Conservation (phyloP, 768 basidiomycete species). For the Agrocybe praecox region DNA sequence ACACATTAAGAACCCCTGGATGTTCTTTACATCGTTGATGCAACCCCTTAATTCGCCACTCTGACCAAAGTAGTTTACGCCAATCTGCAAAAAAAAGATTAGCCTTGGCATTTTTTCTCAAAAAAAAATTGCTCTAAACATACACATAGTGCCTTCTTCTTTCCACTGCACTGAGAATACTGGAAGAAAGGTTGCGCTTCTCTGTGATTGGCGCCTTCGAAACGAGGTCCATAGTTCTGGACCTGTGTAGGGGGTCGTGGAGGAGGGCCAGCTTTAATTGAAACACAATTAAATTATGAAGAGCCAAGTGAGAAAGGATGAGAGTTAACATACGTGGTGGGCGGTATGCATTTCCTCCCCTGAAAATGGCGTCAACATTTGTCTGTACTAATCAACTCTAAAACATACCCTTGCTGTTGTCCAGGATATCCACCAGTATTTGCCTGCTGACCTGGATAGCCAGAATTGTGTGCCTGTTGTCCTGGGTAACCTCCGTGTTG, state of each 20-base stretch:
- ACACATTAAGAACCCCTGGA: slow-evolving; percentile 78
- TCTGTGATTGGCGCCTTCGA: slow-evolving; percentile 45
- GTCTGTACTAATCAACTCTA: slow-evolving; percentile 6
- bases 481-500: slow-evolving; percentile 20
- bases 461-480: slow-evolving; percentile 18
- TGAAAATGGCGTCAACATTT: neutral
- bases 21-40: slow-evolving; percentile 88
- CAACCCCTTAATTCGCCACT: slow-evolving; percentile 76
- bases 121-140: slow-evolving; percentile 1
- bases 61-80: slow-evolving; percentile 84
- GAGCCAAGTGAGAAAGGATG: neutral
- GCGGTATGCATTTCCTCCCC: slow-evolving; percentile 21
- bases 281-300: neutral
- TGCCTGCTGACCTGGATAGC: slow-evolving; percentile 17
- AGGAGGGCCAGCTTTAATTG: slow-evolving; percentile 39
- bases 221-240: slow-evolving; percentile 67
- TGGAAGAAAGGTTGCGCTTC: slow-evolving; percentile 71
- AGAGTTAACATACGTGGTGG: slow-evolving; percentile 14
- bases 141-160: slow-evolving; percentile 87
- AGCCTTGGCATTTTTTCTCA: neutral
- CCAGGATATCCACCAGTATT: slow-evolving; percentile 12
- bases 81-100: slow-evolving; percentile 54
- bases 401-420: slow-evolving; percentile 8
- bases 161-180: slow-evolving; percentile 88
- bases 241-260: slow-evolving; percentile 54